Percentiles rank a stretch among this genome's conserved stretches.
These are phyloP conservation scores for Plenodomus lindquistii DNA, from an alignment of 2,329 filamentous ascomycete genomes.

Conservation along the genomic window DNA sequence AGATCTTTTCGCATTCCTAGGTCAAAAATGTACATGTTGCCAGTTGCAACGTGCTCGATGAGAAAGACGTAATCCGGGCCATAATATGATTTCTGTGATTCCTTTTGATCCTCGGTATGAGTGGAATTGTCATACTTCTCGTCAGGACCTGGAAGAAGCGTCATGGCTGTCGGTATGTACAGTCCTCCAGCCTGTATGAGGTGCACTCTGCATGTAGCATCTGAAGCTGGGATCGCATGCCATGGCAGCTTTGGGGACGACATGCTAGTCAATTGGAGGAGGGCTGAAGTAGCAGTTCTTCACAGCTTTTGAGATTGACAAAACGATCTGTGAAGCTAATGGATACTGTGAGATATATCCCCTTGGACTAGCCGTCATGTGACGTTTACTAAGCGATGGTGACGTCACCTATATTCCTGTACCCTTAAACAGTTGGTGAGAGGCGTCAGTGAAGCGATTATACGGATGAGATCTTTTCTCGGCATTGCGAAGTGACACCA, in stretches of 20 bases:
- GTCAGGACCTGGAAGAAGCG: conserved; percentile 51
- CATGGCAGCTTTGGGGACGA: conserved; percentile 17
- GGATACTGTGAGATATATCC: too few relatives aligned
- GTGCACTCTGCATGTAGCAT: conserved; percentile 34
- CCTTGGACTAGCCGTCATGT: too few relatives aligned
- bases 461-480: too few relatives aligned
- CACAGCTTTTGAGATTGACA: too few relatives aligned
- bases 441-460: too few relatives aligned
- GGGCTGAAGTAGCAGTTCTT: too few relatives aligned
- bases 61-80: conserved; percentile 40
- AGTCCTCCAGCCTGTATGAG: conserved; percentile 46
- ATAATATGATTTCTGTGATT: conserved; percentile 22
- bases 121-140: conserved; percentile 46
- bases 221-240: conserved; percentile 30
- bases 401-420: too few relatives aligned
- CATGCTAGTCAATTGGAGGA: too few relatives aligned
- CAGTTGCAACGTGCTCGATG: conserved; percentile 31
- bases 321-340: too few relatives aligned
- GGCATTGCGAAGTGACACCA: too few relatives aligned
- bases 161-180: conserved; percentile 52
- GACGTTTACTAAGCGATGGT: too few relatives aligned
- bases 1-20: conserved; percentile 57
- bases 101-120: conserved; percentile 36
- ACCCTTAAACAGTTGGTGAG: too few relatives aligned
- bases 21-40: conserved; percentile 55